phyloP scores from a whole-genome alignment of 2,329 filamentous ascomycete species.

The Aspergillus sp. region DNA sequence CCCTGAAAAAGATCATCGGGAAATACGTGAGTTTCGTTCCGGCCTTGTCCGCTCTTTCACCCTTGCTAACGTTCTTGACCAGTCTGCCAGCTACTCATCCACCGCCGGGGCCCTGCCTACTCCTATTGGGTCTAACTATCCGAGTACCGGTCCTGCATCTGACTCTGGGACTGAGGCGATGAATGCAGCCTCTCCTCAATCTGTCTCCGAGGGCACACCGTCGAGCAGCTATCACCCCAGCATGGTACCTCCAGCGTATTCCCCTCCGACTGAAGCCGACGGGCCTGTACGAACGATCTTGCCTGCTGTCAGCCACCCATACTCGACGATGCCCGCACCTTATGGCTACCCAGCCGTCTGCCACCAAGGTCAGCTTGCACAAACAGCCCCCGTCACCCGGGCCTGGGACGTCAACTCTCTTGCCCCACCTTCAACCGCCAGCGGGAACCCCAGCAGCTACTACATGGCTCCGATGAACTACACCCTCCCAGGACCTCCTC shows the following conservation, averaged over 20 bases:
- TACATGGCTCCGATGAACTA: constrained; percentile 42
- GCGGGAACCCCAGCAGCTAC: constrained; percentile 35
- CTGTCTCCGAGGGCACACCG: constrained; percentile 50
- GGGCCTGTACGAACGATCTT: constrained; percentile 40
- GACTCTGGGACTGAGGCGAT: constrained; percentile 55
- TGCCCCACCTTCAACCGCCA: constrained; percentile 32
- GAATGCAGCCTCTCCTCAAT: constrained; percentile 54
- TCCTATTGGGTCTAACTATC: constrained; percentile 43
- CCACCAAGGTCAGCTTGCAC: constrained; percentile 31
- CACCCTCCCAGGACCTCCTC: constrained; percentile 34
- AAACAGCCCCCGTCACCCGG: constrained; percentile 39
- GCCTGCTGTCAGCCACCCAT: constrained; percentile 37
- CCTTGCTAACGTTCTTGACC: neutral
- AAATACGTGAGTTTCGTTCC: constrained; percentile 75
- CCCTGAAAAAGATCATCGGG: constrained; percentile 96
- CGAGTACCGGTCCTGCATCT: constrained; percentile 48
- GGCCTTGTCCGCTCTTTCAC: neutral
- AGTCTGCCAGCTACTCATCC: constrained; percentile 73
- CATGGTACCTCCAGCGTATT: constrained; percentile 50
- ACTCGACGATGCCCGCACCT: constrained; percentile 33
- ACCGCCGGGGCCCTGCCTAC: constrained; percentile 56
- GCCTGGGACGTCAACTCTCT: constrained; percentile 45
- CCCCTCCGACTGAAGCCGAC: constrained; percentile 44
- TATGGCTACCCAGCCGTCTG: constrained; percentile 41
- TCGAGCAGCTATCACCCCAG: constrained; percentile 50